A percentile compares a stretch with the other conserved stretches of the same genome.
Evolutionary conservation across 352 stramenopile genomes (phyloP).

Genomic region (Phytophthora chlamydospora): DNA sequence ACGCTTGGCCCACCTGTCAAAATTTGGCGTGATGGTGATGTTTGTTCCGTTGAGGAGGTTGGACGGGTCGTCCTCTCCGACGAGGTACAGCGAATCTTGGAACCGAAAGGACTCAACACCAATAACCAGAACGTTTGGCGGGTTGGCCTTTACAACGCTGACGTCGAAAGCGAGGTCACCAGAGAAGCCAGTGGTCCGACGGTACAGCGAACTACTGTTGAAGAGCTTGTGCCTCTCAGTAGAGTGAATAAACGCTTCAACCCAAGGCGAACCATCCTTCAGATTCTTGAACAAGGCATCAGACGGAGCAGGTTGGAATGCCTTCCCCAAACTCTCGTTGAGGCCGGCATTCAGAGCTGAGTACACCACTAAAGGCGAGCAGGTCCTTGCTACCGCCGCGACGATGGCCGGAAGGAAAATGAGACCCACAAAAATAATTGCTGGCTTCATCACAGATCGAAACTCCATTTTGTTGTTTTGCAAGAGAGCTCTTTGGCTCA

Average conservation of each 20-base stretch:
- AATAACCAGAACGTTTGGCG: conserved; percentile 46
- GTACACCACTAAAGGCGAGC: conserved; percentile 32
- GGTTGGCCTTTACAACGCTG: conserved; percentile 26
- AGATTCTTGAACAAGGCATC: too few species aligned
- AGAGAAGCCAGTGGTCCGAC: too few species aligned
- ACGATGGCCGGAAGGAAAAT: conserved; percentile 12
- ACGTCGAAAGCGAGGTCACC: too few species aligned
- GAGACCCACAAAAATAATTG: conserved; percentile 8
- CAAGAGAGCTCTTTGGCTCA: too few species aligned
- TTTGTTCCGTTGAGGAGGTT: conserved; percentile 27
- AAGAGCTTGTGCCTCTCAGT: too few species aligned
- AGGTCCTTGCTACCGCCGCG: conserved; percentile 9
- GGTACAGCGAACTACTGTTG: too few species aligned
- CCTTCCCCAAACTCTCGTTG: conserved; percentile 31
- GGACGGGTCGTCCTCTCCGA: conserved; percentile 29
- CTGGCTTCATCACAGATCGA: background rate
- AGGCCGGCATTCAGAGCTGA: conserved; percentile 34
- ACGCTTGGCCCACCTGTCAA: conserved; percentile 44
- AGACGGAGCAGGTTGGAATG: conserved; percentile 9
- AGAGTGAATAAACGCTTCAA: too few species aligned
- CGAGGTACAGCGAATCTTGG: conserved; percentile 45
- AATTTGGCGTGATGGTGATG: conserved; percentile 38
- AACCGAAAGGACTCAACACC: conserved; percentile 49
- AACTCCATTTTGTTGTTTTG: too few species aligned
- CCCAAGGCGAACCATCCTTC: too few species aligned